These are phyloP conservation scores for Annulohypoxylon bovei DNA, from an alignment of 495 filamentous ascomycete species.

Conservation along the genomic window DNA sequence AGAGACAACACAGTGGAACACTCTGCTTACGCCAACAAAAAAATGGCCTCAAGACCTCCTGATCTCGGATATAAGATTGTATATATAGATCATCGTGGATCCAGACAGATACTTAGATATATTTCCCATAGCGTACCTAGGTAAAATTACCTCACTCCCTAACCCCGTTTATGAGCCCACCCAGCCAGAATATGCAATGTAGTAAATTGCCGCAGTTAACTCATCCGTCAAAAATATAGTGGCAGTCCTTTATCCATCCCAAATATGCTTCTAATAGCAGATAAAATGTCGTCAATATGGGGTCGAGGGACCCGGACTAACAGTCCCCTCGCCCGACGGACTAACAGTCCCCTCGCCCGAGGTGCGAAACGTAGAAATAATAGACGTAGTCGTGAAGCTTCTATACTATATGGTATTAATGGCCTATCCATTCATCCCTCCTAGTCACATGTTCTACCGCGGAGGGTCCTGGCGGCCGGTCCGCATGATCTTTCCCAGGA, in stretches of 20 bases:
- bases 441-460: conserved; percentile 9
- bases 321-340: neutral
- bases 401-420: neutral
- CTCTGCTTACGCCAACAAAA: too few species aligned
- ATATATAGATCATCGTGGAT: neutral
- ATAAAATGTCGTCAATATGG: conserved; percentile 1
- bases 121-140: neutral
- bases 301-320: neutral
- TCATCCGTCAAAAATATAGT: conserved; percentile 5
- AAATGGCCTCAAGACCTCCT: neutral
- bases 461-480: conserved; percentile 32
- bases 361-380: neutral
- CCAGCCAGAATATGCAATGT: conserved; percentile 3
- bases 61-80: neutral
- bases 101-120: neutral
- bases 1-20: neutral
- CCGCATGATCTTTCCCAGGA: conserved; percentile 36
- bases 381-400: neutral
- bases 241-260: conserved; percentile 6
- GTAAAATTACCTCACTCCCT: conserved; percentile 11
- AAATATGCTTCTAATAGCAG: conserved; percentile 5
- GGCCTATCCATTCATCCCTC: neutral
- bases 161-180: conserved; percentile 24
- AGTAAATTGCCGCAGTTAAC: conserved; percentile 13
- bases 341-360: neutral